Evolutionary conservation across 257 asterid species (phyloP), one percentile per base, ranked within the genome.

Genomic region (Asclepias syriaca): DNA sequence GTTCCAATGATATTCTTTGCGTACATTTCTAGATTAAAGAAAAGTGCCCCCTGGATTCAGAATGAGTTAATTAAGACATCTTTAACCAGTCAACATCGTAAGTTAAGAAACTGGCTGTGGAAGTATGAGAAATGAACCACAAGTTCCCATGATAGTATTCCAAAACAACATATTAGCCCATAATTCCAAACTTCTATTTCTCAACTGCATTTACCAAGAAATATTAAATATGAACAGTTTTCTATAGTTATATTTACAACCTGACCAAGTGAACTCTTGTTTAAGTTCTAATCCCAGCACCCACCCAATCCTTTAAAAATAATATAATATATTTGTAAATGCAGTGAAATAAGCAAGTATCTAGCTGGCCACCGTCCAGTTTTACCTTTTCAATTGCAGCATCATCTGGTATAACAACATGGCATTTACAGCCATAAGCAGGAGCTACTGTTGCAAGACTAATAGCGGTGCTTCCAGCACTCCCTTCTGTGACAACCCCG

Each of bases 401-500:
- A 78, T 91, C 98, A 74, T 94, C 98, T 2, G 98, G 98, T 63
- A 94, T 89, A 77, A 91, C 96, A 15, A 91, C 98, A 81, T 89
- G 98, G 82, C 98, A 94, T 82, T 82, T 88, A 78, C 98, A 94
- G 75, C 97, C 97, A 81, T 83, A 89, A 43, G 96, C 98, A 46
- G 98, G 97, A 71, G 96, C 96, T 63, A 91, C 96, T 24, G 96
- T 94, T 69, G 98, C 97, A 66, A 94, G 96, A 74, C 98, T 91
- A 80, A 94, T 91, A 74, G 97, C 98, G 0, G 96, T 89, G 88
- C 98, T 94, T 78, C 98, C 98, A 48, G 98, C 97, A 81, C 97
- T 94, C 65, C 98, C 98, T 86, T 94, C 97, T 12, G 96, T 91
- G 68, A 94, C 89, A 71, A 91, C 87, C 27, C 98, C 97, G 4